Base-by-base conservation (phyloP, 1,284 basidiomycete genomes). In the Entoloma clypeatum region DNA sequence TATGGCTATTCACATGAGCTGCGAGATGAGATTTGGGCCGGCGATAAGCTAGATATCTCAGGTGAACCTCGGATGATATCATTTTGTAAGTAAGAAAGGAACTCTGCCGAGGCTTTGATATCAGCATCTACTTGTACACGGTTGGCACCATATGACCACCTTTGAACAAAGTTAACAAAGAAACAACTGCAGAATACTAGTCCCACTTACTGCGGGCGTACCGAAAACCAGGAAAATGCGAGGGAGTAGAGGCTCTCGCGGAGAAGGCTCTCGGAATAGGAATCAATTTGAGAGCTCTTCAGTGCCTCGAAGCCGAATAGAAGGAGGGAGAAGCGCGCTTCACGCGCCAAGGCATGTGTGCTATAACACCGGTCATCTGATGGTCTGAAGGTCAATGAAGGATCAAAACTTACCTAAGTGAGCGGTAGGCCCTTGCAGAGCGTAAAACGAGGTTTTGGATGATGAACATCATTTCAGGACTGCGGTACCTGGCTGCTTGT, bases 131-230 rank as follows among this genome's bases (percentile, higher is more conserved):
- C 69, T 64, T 98, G 94, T 9, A 92, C 79, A 3, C 92, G 80
- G 63, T 92, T 92, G 17, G 90, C 86, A 19, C 95, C 96, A 59
- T 86, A 97, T 4, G 92, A 86, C 94, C 95, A 99, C 54, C 91
- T 93, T 47, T 21, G 23, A 11, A 9, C n/a, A n/a, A 22, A 10
- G 11, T 18, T 44, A 2, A 41, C 23, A 13, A 5, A 31, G 22
- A 11, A 25, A 22, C 32, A 22, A n/a, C 28, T 45, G 3, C 25
- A 32, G 24, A 22, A 30, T 21, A 9, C 22, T 5, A 23, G 8
- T 24, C 34, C n/a, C 32, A 65, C 86, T 62, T 58, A 93, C 91
- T 91, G 87, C 7, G 92, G 89, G 10, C 84, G 76, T 24, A 84
- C 76, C n/a, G 84, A 72, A 64, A 99, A 99, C 96, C 96, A 99